Conservation (phyloP, 352 stramenopile genomes). For the Phytophthora tubulina region DNA sequence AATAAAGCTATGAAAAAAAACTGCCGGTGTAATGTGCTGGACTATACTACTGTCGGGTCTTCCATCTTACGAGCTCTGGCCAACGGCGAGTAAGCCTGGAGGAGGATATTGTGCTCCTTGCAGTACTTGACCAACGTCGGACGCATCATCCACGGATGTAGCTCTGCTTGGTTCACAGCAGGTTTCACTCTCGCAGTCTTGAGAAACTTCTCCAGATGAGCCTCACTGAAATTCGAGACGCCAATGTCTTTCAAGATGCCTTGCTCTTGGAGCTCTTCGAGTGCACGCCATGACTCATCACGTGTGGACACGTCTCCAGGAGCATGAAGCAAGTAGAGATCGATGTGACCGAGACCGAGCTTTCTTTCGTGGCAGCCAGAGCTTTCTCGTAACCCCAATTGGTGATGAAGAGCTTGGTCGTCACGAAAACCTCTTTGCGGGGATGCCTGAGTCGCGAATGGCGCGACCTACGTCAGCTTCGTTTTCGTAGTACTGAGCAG, state of each 20-base stretch:
- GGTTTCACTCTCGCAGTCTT: conserved; percentile 63
- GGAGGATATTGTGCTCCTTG: conserved; percentile 50
- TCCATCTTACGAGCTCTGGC: conserved; percentile 46
- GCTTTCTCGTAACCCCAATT: conserved; percentile 81
- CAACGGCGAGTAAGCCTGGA: conserved; percentile 72
- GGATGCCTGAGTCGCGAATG: conserved; percentile 76
- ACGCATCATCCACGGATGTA: conserved; percentile 78
- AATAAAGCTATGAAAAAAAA: too few species aligned
- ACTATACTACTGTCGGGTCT: too few species aligned
- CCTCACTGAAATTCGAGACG: conserved; percentile 91
- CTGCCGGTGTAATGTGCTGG: too few species aligned
- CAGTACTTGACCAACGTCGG: conserved; percentile 70
- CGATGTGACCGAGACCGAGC: conserved; percentile 81
- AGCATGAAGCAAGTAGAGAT: conserved; percentile 82
- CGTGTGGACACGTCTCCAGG: conserved; percentile 54
- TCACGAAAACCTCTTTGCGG: conserved; percentile 84
- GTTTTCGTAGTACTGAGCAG: conserved; percentile 89
- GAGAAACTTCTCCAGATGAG: conserved; percentile 83
- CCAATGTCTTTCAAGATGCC: conserved; percentile 86
- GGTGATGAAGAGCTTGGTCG: conserved; percentile 74
- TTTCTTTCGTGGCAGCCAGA: conserved; percentile 50
- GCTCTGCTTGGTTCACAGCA: conserved; percentile 86
- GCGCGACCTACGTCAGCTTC: conserved; percentile 85
- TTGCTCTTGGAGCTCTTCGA: conserved; percentile 57
- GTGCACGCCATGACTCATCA: conserved; percentile 57